A percentile compares a stretch with the other conserved stretches of the same genome.
phyloP scores from a whole-genome alignment of 2,329 filamentous ascomycete genomes.

The Nothomitra cinnamomea region DNA sequence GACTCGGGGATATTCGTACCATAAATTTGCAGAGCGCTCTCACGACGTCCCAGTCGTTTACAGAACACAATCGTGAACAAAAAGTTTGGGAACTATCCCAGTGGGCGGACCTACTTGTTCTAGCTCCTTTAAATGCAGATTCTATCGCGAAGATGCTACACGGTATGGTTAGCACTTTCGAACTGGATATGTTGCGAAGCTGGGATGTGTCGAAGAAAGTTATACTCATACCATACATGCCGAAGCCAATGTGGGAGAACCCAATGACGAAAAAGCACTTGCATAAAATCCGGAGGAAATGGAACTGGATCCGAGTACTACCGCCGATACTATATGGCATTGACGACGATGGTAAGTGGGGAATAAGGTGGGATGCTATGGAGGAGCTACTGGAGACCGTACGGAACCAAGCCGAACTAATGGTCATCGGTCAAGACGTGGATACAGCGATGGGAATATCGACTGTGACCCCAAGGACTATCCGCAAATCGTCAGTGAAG shows the following conservation, averaged over 20 bases:
- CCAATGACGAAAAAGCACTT: slow-evolving; percentile 78
- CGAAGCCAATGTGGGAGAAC: slow-evolving; percentile 74
- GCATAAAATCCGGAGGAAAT: slow-evolving; percentile 64
- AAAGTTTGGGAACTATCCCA: slow-evolving; percentile 51
- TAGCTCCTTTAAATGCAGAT: slow-evolving; percentile 73
- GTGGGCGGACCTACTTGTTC: slow-evolving; percentile 76
- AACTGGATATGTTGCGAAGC: slow-evolving; percentile 64
- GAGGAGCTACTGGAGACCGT: slow-evolving; percentile 58
- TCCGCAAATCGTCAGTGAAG: slow-evolving; percentile 16
- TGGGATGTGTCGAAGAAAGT: slow-evolving; percentile 82
- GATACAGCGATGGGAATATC: slow-evolving; percentile 23
- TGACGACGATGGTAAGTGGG: slow-evolving; percentile 22
- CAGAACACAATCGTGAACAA: background rate
- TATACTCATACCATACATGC: slow-evolving; percentile 77
- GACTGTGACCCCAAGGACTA: slow-evolving; percentile 6
- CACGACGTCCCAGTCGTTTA: background rate
- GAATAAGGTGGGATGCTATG: slow-evolving; percentile 45
- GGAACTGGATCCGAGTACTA: slow-evolving; percentile 74
- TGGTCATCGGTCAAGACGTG: slow-evolving; percentile 56
- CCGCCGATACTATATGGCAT: slow-evolving; percentile 49
- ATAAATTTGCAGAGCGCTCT: no score
- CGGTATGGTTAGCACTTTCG: slow-evolving; percentile 63
- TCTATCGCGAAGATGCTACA: slow-evolving; percentile 75
- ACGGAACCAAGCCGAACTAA: slow-evolving; percentile 59
- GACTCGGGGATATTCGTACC: no score